Evolutionary conservation across 768 basidiomycete genomes (phyloP).

Genomic region (Paxillus involutus): DNA sequence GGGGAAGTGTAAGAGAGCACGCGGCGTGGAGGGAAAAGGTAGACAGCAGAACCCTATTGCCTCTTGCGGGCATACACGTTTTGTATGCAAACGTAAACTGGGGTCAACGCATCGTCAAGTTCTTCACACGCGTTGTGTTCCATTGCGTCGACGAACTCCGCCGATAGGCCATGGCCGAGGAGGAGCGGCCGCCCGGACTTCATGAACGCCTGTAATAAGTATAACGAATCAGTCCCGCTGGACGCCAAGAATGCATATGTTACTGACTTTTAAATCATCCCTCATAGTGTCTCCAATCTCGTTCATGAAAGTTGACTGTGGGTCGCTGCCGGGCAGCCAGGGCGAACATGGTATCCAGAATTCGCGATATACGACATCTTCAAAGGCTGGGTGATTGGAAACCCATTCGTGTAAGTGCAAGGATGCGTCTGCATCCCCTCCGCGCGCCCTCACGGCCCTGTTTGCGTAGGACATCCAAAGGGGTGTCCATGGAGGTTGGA

Average conservation of each 20-base stretch:
- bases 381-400: conserved; percentile 51
- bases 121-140: conserved; percentile 53
- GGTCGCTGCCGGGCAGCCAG: conserved; percentile 35
- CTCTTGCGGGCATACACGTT: conserved; percentile 53
- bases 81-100: conserved; percentile 56
- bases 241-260: neutral
- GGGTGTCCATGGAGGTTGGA: conserved; percentile 57
- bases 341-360: conserved; percentile 66
- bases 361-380: conserved; percentile 55
- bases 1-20: neutral
- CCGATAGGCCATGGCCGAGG: conserved; percentile 59
- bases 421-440: conserved; percentile 66
- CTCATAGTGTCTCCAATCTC: conserved; percentile 46
- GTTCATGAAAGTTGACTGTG: conserved; percentile 34
- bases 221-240: neutral
- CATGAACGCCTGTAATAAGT: conserved; percentile 53
- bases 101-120: conserved; percentile 43
- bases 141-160: conserved; percentile 51
- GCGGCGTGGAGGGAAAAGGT: neutral
- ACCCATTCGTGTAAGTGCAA: conserved; percentile 56
- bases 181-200: conserved; percentile 67
- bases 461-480: conserved; percentile 61
- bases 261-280: conserved; percentile 57
- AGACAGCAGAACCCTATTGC: conserved; percentile 12
- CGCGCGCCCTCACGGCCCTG: conserved; percentile 52